Conservation (phyloP, 192 early-diverging fungal species). For the Gonapodya prolifera region DNA sequence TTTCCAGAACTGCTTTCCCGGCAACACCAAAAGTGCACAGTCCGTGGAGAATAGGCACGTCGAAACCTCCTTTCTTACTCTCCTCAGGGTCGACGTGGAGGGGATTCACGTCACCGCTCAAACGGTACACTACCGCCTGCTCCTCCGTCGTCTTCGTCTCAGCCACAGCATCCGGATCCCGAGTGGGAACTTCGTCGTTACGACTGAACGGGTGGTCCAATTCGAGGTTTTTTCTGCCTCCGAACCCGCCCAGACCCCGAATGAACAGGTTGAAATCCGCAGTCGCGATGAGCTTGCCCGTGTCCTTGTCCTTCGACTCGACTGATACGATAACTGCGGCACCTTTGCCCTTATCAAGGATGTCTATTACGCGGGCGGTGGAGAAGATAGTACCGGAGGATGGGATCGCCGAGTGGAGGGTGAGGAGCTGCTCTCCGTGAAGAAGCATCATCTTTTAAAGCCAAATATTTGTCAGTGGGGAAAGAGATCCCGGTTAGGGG, state of each 20-base stretch:
- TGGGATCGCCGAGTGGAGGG: constrained; percentile 74
- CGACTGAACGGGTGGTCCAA: constrained; percentile 64
- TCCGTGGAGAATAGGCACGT: constrained; percentile 93
- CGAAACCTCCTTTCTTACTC: constrained; percentile 87
- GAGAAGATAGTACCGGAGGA: constrained; percentile 68
- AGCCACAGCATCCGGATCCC: constrained; percentile 71
- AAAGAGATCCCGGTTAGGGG: constrained; percentile 12
- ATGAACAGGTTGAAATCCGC: constrained; percentile 91
- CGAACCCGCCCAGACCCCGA: constrained; percentile 82
- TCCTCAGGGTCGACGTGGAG: constrained; percentile 95
- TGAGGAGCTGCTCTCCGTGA: constrained; percentile 96
- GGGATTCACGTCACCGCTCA: constrained; percentile 93
- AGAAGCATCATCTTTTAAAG: constrained; percentile 75
- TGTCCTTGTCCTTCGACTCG: constrained; percentile 55
- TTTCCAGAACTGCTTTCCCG: constrained; percentile 73
- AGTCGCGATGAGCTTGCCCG: constrained; percentile 61
- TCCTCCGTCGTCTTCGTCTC: constrained; percentile 79
- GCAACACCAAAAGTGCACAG: constrained; percentile 88
- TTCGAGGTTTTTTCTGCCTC: constrained; percentile 55
- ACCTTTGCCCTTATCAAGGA: constrained; percentile 96
- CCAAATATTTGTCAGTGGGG: neutral
- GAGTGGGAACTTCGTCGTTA: constrained; percentile 61
- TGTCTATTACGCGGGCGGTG: constrained; percentile 68
- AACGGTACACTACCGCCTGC: constrained; percentile 90
- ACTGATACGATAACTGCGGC: constrained; percentile 69